Base-by-base conservation (phyloP, 192 early-diverging fungal genomes). In the Funneliformis geosporum region DNA sequence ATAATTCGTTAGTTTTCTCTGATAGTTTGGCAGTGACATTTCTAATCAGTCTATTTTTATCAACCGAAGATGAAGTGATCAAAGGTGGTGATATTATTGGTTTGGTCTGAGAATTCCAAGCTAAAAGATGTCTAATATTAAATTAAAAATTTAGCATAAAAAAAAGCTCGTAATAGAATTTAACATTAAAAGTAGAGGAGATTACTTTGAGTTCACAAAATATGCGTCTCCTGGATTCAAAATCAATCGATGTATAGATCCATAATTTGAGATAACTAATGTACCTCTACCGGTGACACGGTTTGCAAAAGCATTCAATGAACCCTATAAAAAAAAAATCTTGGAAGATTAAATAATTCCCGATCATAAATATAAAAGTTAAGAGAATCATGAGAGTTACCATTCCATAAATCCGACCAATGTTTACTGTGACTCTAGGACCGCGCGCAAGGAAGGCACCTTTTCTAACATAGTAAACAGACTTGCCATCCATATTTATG, bases 191-290 rank as follows among this genome's bases (percentile, higher is more conserved):
- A 64, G 4, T 23, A 44, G 14, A 12, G 25, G 9, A 8, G 16
- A 80, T 68, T 85, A 93, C 81, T 90, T 84, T 27, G 93, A 91
- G 80, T 93, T 92, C 21, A 92, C 93, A 21, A 90, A 80, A 69
- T 92, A 93, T 79, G 91, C 90, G 75, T 95, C 93, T n/a, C 86
- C 88, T 11, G 90, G 85, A 8, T 86, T 78, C 66, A 95, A 82
- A 12, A 89, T 87, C 61, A 95, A 80, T 23, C 92, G 85, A 80
- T 93, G 91, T 40, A 95, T 67, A 0, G 92, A 90, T 47, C 92
- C 91, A 44, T 90, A 87, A 39, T 88, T 82, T 27, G 90, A 88
- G 46, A 95, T 88, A 12, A 89, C 93, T 40, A 92, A 71, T 8
- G 90, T 85, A 70, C 94, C 94, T 16, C 88, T 87, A 2, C 93